A percentile compares a stretch with the other conserved stretches of the same genome.
Evolutionary conservation across 371 early-diverging fungal species (phyloP).

Genomic region (Mucor saturninus): DNA sequence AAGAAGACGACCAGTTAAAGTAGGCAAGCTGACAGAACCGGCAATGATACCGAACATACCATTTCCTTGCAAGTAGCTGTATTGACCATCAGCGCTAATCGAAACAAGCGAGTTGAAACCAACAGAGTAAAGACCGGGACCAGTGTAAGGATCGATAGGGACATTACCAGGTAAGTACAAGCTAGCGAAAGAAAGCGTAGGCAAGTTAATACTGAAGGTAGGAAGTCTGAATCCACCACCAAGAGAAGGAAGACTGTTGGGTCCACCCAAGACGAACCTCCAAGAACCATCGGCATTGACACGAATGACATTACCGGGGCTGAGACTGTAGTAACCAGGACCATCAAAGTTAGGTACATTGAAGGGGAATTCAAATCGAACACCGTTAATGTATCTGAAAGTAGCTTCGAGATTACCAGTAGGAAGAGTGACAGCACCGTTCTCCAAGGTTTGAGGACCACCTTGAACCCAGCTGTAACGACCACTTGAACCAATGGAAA

Average conservation of each 20-base stretch:
- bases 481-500: background rate
- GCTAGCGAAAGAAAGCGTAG: background rate
- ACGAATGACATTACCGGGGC: background rate
- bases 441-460: background rate
- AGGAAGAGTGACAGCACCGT: background rate
- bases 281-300: conserved; percentile 4
- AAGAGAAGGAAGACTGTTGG: background rate
- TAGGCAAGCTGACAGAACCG: background rate
- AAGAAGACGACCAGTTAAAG: background rate
- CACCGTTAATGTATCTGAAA: background rate
- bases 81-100: conserved; percentile 3
- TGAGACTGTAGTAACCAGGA: conserved; percentile 6
- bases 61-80: conserved; percentile 1
- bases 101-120: conserved; percentile 2
- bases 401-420: background rate
- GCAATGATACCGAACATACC: background rate
- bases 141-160: conserved; percentile 3
- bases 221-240: background rate
- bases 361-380: background rate
- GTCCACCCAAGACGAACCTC: background rate
- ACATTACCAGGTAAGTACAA: background rate
- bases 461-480: background rate
- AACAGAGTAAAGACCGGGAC: conserved; percentile 8
- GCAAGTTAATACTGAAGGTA: background rate
- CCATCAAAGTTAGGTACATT: conserved; percentile 2